Evolutionary conservation across 2,329 filamentous ascomycete genomes (phyloP).

Genomic region (Apiospora hydei): DNA sequence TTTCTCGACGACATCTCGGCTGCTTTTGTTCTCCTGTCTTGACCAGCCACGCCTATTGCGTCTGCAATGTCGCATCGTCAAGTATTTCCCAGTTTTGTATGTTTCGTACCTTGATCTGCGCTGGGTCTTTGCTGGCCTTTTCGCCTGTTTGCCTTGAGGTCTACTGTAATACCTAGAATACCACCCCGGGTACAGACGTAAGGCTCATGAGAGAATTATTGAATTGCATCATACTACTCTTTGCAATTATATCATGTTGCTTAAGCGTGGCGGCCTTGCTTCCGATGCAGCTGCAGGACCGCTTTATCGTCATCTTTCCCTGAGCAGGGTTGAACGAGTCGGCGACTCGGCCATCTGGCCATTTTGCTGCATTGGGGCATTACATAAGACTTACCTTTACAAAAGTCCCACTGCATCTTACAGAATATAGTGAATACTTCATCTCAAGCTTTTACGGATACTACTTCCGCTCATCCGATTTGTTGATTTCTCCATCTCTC

Average conservation of each 20-base stretch:
- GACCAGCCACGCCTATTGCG: neutral
- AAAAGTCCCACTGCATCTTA: neutral
- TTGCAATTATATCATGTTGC: neutral
- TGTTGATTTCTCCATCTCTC: neutral
- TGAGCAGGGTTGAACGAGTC: neutral
- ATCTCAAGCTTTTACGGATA: neutral
- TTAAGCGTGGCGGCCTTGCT: neutral
- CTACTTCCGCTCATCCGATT: neutral
- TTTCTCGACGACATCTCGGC: neutral
- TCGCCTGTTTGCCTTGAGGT: neutral
- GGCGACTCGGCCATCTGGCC: neutral
- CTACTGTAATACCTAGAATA: neutral
- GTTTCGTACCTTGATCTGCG: neutral
- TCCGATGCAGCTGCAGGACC: neutral
- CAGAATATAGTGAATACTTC: neutral
- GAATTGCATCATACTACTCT: neutral
- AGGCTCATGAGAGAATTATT: neutral
- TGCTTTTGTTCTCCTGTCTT: neutral
- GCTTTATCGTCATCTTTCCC: neutral
- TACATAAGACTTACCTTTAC: slow-evolving; percentile 16
- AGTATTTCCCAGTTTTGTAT: neutral
- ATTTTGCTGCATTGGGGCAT: neutral
- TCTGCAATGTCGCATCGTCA: slow-evolving; percentile 6
- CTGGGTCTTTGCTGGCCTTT: neutral
- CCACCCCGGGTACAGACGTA: neutral